phyloP scores from a whole-genome alignment of 345 rosid species.

The Euphorbia pulcherrima region DNA sequence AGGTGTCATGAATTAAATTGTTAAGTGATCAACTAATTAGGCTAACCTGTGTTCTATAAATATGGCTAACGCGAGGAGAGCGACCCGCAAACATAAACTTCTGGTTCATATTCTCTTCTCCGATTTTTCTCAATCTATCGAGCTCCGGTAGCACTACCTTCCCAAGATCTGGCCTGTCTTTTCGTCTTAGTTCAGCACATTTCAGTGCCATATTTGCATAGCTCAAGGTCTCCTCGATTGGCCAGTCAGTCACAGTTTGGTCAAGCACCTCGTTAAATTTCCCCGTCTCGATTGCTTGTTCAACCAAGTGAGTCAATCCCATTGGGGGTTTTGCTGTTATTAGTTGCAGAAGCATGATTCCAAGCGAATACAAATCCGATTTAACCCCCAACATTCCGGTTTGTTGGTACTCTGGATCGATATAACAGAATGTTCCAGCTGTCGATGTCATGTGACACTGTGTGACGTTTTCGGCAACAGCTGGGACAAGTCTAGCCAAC shows the following conservation, averaged over 20 bases:
- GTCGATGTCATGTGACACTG: conserved; percentile 68
- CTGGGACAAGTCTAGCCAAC: conserved; percentile 79
- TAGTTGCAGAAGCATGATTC: conserved; percentile 74
- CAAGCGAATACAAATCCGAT: conserved; percentile 85
- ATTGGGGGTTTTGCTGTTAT: conserved; percentile 72
- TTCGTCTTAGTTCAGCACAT: conserved; percentile 79
- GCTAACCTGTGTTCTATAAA: conserved; percentile 38
- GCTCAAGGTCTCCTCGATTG: conserved; percentile 52
- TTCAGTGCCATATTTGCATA: conserved; percentile 56
- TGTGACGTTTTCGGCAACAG: conserved; percentile 67
- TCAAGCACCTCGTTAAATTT: conserved; percentile 56
- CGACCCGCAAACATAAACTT: conserved; percentile 25
- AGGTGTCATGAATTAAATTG: background rate
- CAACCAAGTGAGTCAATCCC: conserved; percentile 58
- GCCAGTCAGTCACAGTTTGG: conserved; percentile 75
- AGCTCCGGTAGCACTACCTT: conserved; percentile 65
- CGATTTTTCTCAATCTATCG: conserved; percentile 48
- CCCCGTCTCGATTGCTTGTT: conserved; percentile 52
- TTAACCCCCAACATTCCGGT: conserved; percentile 90
- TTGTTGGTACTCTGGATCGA: conserved; percentile 95
- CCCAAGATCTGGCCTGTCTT: conserved; percentile 88
- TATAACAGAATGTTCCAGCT: conserved; percentile 90
- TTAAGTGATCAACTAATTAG: background rate
- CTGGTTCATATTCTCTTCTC: conserved; percentile 43
- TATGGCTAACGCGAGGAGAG: conserved; percentile 31